Percentiles rank a stretch among this genome's conserved stretches.
These are phyloP conservation scores for Agrostemma githago DNA, from an alignment of 148 eudicot species.

Conservation along the genomic window DNA sequence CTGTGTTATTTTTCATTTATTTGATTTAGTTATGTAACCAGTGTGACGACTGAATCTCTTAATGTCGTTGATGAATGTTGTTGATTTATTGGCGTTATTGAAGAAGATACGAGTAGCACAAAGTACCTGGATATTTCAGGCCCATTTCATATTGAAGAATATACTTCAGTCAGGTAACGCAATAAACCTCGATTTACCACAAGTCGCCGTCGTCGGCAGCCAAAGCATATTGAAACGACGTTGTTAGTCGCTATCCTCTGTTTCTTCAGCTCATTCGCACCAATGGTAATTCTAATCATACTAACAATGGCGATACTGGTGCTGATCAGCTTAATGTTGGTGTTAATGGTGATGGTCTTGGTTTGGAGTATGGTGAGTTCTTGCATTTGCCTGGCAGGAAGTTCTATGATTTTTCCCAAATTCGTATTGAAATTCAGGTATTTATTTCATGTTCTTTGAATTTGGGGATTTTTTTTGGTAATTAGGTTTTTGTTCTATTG, in stretches of 20 bases:
- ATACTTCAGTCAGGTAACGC: too few relatives aligned
- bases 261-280: slow-evolving; percentile 47
- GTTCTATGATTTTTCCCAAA: slow-evolving; percentile 46
- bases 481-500: neutral
- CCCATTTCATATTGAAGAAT: too few relatives aligned
- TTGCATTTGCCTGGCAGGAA: slow-evolving; percentile 45
- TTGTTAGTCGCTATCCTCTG: slow-evolving; percentile 57
- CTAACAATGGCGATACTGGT: neutral
- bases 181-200: too few relatives aligned
- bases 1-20: neutral
- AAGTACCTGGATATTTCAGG: too few relatives aligned
- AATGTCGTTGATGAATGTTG: too few relatives aligned
- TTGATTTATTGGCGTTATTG: too few relatives aligned
- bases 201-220: too few relatives aligned
- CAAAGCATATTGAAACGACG: too few relatives aligned
- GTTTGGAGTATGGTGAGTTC: slow-evolving; percentile 62
- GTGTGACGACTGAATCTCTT: too few relatives aligned
- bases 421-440: slow-evolving; percentile 54
- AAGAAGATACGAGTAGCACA: too few relatives aligned
- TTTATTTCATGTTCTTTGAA: neutral
- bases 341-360: slow-evolving; percentile 12
- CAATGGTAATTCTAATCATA: neutral
- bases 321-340: neutral
- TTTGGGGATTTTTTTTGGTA: neutral
- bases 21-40: too few relatives aligned